Evolutionary conservation across 306 rosid species (phyloP).

Genomic region (Ammopiptanthus mongolicus): DNA sequence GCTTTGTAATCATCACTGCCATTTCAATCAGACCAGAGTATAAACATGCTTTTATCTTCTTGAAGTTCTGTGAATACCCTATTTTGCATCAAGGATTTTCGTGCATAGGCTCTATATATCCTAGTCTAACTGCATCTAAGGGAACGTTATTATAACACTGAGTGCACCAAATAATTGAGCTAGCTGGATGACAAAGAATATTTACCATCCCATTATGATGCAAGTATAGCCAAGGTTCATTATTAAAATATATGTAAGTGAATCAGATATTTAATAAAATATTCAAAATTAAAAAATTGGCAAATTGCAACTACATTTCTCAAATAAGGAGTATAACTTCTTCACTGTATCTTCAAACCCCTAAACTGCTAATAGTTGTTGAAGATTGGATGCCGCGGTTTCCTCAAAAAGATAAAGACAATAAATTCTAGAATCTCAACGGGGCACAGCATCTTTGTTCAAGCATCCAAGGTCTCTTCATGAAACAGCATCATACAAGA

Average conservation of each 20-base stretch:
- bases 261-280: background rate
- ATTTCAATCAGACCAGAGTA: background rate
- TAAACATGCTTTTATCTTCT: conserved; percentile 8
- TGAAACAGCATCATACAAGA: conserved; percentile 36
- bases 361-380: background rate
- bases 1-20: background rate
- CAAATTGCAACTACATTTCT: background rate
- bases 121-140: conserved; percentile 10
- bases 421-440: conserved; percentile 29
- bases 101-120: background rate
- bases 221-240: background rate
- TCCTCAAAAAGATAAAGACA: conserved; percentile 14
- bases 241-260: background rate
- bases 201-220: conserved; percentile 14
- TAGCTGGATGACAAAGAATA: background rate
- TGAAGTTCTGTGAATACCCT: background rate
- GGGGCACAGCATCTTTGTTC: conserved; percentile 23
- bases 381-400: conserved; percentile 15
- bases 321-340: background rate
- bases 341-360: background rate
- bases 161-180: conserved; percentile 19
- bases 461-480: conserved; percentile 32
- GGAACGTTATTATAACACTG: background rate
- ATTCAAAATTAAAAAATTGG: background rate
- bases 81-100: conserved; percentile 4